Evolutionary conservation across 371 early-diverging fungal genomes (phyloP).

Genomic region (Zychaea mexicana): DNA sequence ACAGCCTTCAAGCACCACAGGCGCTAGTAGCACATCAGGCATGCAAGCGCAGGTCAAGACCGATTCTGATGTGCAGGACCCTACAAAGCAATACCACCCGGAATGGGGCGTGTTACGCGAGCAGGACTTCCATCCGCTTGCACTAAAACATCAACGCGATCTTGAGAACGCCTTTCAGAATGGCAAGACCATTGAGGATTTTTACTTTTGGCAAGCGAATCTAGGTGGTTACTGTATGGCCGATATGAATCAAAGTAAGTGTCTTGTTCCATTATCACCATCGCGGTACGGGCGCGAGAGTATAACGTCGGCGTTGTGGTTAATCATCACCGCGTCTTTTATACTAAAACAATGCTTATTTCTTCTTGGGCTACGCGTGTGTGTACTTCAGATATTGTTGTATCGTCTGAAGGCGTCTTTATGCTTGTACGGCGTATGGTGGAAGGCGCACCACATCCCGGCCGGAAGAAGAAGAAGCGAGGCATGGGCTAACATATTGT

Average conservation of each 20-base stretch:
- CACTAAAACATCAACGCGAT: constrained; percentile 48
- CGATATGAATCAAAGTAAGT: constrained; percentile 45
- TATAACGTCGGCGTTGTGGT: no score
- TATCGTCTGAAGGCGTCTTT: constrained; percentile 45
- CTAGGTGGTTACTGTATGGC: constrained; percentile 56
- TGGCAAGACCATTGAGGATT: constrained; percentile 34
- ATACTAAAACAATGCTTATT: no score
- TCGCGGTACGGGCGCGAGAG: no score
- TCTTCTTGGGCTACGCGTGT: no score
- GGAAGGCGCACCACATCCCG: constrained; percentile 50
- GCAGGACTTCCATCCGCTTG: constrained; percentile 47
- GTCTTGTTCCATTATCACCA: no score
- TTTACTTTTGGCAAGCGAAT: constrained; percentile 56
- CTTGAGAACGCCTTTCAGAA: constrained; percentile 38
- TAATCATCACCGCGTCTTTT: no score
- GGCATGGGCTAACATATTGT: no score
- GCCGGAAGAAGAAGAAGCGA: constrained; percentile 46
- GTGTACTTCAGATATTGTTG: constrained; percentile 31
- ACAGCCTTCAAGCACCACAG: no score
- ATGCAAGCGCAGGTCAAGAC: no score
- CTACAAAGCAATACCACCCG: constrained; percentile 29
- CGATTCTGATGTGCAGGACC: no score
- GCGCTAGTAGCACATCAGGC: no score
- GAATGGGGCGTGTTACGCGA: constrained; percentile 54
- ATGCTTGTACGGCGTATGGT: constrained; percentile 43